A percentile compares a stretch with the other conserved stretches of the same genome.
These are phyloP conservation scores for Jatropha curcas DNA, from an alignment of 345 rosid species.

Conservation along the genomic window DNA sequence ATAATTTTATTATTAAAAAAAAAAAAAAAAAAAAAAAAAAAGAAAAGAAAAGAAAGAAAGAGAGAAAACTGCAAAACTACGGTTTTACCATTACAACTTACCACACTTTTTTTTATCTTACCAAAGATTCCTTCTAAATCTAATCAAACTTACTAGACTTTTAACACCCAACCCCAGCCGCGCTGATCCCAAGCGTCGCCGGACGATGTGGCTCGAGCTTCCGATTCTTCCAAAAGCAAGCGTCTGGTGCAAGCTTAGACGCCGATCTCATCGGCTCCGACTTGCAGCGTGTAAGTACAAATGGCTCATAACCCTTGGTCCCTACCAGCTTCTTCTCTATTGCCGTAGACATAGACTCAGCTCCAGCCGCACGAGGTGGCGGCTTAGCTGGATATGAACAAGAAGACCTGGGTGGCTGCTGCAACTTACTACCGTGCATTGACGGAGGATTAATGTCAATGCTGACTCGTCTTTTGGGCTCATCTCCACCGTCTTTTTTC, in stretches of 20 bases:
- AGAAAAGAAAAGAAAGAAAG: too few relatives aligned
- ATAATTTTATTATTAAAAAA: too few relatives aligned
- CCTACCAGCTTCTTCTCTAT: constrained; percentile 60
- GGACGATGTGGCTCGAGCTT: constrained; percentile 80
- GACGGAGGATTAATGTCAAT: constrained; percentile 39
- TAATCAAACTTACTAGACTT: too few relatives aligned
- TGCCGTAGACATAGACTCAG: constrained; percentile 42
- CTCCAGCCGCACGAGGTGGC: constrained; percentile 22
- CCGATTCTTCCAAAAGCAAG: constrained; percentile 88
- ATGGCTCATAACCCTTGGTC: constrained; percentile 60
- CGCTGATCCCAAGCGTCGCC: constrained; percentile 62
- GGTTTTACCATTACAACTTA: constrained; percentile 22
- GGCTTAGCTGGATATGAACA: constrained; percentile 65
- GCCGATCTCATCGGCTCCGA: constrained; percentile 84
- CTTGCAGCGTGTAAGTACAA: constrained; percentile 77
- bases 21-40: too few relatives aligned
- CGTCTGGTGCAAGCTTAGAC: constrained; percentile 62
- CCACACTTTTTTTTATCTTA: not conserved
- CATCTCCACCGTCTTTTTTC: constrained; percentile 34
- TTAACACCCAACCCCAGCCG: constrained; percentile 56
- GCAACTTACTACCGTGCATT: constrained; percentile 27
- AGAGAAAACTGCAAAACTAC: constrained; percentile 11
- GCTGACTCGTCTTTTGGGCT: constrained; percentile 50
- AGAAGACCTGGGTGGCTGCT: constrained; percentile 50
- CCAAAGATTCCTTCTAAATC: not conserved